These are phyloP conservation scores for Stenocarpella maydis DNA, from an alignment of 2,329 filamentous ascomycete genomes.

Conservation along the genomic window DNA sequence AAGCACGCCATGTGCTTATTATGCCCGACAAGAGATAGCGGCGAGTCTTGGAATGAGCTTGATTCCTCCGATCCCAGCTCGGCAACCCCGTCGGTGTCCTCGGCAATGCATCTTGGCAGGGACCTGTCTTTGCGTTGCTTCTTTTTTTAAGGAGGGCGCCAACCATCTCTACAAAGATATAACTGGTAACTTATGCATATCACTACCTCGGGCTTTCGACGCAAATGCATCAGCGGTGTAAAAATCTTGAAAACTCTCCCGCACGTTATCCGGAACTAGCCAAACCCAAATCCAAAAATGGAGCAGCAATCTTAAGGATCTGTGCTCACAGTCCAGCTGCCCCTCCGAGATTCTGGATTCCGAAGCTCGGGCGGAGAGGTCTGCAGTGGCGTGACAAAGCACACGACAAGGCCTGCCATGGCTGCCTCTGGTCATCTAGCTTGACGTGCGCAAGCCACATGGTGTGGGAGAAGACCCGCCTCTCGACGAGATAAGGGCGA, in stretches of 20 bases:
- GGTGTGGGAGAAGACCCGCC: slow-evolving; percentile 26
- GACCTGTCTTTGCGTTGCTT: background rate
- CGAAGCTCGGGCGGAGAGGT: background rate
- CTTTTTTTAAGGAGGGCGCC: background rate
- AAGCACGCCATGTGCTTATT: background rate
- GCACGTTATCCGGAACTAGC: background rate
- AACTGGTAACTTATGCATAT: too few relatives aligned
- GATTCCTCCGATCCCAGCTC: slow-evolving; percentile 6
- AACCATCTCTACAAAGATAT: background rate
- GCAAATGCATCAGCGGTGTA: background rate
- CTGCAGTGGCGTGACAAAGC: background rate
- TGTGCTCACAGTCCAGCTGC: background rate
- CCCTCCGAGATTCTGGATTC: background rate
- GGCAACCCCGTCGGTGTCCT: slow-evolving; percentile 4
- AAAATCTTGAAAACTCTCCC: background rate
- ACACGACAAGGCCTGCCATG: background rate
- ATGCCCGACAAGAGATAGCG: slow-evolving; percentile 9
- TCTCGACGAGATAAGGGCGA: slow-evolving; percentile 22
- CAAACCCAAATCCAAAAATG: slow-evolving; percentile 15
- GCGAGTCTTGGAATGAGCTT: slow-evolving; percentile 24
- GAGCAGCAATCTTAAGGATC: background rate
- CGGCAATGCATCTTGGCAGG: background rate
- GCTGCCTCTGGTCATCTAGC: background rate
- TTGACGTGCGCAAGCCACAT: slow-evolving; percentile 24
- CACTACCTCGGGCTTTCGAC: background rate